Evolutionary conservation across 352 stramenopile genomes (phyloP), one percentile per base, ranked within the genome.

Genomic region (Phytophthora crassamura): DNA sequence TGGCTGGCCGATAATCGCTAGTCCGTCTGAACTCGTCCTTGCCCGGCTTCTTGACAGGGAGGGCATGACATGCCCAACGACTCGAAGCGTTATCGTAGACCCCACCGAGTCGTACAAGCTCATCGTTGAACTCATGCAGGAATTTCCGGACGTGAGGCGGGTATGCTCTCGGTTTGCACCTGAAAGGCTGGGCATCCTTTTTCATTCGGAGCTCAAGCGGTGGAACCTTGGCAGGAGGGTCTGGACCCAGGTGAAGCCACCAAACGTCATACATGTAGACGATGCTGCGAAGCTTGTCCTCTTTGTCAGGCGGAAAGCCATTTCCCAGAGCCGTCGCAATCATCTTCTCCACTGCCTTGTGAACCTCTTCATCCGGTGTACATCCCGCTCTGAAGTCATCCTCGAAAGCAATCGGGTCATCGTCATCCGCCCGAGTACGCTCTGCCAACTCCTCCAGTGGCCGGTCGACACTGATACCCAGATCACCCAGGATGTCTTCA

Each of bases 51-150:
- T n/a, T n/a, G n/a, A n/a, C n/a, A n/a, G n/a, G n/a, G n/a, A n/a
- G n/a, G n/a, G n/a, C n/a, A n/a, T n/a, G n/a, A n/a, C 53, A 60
- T 18, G 56, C 36, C 45, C 56, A 64, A 6, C 45, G 33, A 34
- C 46, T 64, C 12, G 46, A 50, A 8, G 35, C 20, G n/a, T 64
- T 57, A 8, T 48, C 45, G 15, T 18, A 54, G 2, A 64, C 55
- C 36, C 28, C 49, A 20, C 43, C 43, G 14, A 64, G 47, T 36
- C 49, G 14, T 6, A 57, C 56, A 6, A 57, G 40, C 10, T 64
- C 25, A 8, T 64, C 56, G 28, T 64, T 64, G 32, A 64, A 58
- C 20, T 58, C 36, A 9, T 43, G 35, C 11, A 64, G 32, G 33
- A 56, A 57, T 30, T 20, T 50, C 18, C 46, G 36, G 12, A 52